These are phyloP conservation scores for Suillus luteus DNA, from an alignment of 768 basidiomycete species.

Conservation along the genomic window DNA sequence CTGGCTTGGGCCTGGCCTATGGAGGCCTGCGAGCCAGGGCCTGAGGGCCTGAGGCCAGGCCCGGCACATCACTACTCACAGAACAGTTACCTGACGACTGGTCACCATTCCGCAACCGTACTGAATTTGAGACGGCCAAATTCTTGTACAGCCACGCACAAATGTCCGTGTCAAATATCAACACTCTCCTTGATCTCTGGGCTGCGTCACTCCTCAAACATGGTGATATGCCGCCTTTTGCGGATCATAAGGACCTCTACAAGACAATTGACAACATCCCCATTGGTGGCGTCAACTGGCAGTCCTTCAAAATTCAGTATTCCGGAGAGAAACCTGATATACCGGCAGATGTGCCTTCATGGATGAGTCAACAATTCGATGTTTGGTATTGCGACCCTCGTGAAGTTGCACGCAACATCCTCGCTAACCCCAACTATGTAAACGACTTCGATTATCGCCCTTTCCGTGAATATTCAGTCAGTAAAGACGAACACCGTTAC, in stretches of 20 bases:
- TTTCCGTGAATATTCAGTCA: constrained; percentile 15
- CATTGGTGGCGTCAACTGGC: constrained; percentile 33
- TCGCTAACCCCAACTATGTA: constrained; percentile 26
- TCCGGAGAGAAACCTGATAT: constrained; percentile 17
- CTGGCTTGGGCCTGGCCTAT: too few species aligned
- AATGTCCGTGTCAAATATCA: constrained; percentile 17
- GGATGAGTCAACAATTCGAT: constrained; percentile 31
- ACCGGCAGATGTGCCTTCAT: constrained; percentile 19
- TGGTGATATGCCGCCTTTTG: constrained; percentile 26
- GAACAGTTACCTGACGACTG: too few species aligned
- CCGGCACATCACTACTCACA: too few species aligned
- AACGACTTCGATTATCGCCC: constrained; percentile 23
- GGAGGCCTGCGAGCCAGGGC: too few species aligned
- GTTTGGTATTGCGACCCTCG: constrained; percentile 30
- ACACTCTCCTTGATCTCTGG: constrained; percentile 24
- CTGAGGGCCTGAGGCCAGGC: too few species aligned
- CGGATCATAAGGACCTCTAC: constrained; percentile 23
- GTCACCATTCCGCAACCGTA: too few species aligned
- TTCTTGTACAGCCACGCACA: too few species aligned
- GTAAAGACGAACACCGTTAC: constrained; percentile 13
- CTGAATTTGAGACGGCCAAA: too few species aligned
- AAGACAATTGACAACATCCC: constrained; percentile 28
- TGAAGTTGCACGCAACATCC: constrained; percentile 20
- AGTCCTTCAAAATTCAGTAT: constrained; percentile 24
- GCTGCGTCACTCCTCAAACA: constrained; percentile 17